phyloP scores from a whole-genome alignment of 129 eudicot genomes.

The Arctium lappa region DNA sequence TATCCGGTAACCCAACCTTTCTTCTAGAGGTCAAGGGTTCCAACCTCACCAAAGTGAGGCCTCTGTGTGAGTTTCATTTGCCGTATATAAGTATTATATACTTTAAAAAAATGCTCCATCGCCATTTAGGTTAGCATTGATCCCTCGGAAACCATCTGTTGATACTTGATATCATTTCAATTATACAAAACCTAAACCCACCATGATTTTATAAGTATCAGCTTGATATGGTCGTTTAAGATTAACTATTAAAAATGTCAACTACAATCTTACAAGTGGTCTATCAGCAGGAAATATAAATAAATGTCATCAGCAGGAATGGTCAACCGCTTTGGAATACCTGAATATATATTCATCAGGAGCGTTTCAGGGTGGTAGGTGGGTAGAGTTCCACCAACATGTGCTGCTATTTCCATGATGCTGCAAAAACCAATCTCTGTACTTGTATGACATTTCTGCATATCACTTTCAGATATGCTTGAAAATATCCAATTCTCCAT shows the following conservation, averaged over 20 bases:
- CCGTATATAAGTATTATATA: background rate
- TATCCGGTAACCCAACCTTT: background rate
- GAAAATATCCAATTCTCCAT: conserved; percentile 35
- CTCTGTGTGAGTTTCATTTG: background rate
- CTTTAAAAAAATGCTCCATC: background rate
- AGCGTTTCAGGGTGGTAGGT: conserved; percentile 84
- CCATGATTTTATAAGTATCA: background rate
- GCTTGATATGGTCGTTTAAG: background rate
- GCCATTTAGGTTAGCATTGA: background rate
- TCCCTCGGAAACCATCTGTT: background rate
- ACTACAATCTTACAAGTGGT: background rate
- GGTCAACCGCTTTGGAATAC: conserved; percentile 33
- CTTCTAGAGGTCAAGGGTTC: background rate
- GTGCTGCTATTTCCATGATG: conserved; percentile 55
- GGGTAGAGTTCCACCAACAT: conserved; percentile 70
- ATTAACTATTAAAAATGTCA: background rate
- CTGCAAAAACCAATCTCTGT: conserved; percentile 36
- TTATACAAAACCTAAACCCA: background rate
- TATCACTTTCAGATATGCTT: conserved; percentile 23
- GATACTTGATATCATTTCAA: background rate
- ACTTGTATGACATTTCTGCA: conserved; percentile 21
- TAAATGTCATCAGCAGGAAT: background rate
- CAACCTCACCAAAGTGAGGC: background rate
- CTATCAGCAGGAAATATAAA: background rate
- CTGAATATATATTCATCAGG: conserved; percentile 66